A percentile compares a stretch with the other conserved stretches of the same genome.
Evolutionary conservation across 2,329 filamentous ascomycete species (phyloP).

Genomic region (Cercospora sesami): DNA sequence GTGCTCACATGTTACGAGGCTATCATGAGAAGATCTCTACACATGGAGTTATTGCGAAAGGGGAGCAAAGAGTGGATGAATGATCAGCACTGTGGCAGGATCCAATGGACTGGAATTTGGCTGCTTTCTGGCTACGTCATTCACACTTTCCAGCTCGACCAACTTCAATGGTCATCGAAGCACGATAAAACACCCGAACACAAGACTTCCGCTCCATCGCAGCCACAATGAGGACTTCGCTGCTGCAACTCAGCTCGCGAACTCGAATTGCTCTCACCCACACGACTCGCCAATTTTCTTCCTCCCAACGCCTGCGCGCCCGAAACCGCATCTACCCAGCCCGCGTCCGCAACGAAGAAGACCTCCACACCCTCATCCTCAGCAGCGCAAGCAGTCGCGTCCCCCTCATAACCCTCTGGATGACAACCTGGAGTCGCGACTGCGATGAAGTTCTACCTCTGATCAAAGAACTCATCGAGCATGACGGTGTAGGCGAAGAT

Average conservation of each 20-base stretch:
- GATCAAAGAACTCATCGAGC: constrained; percentile 45
- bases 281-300: constrained; percentile 25
- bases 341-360: constrained; percentile 49
- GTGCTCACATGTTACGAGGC: too few species aligned
- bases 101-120: background rate
- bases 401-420: constrained; percentile 53
- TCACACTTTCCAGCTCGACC: background rate
- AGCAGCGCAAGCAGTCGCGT: constrained; percentile 48
- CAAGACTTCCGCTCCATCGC: background rate
- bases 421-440: constrained; percentile 49
- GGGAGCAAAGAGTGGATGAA: too few species aligned
- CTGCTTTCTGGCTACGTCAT: background rate
- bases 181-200: background rate
- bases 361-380: constrained; percentile 51
- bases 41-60: too few species aligned
- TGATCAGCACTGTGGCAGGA: background rate
- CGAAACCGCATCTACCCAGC: constrained; percentile 41
- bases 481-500: constrained; percentile 47
- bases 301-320: constrained; percentile 21
- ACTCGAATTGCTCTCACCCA: background rate
- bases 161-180: background rate
- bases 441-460: constrained; percentile 48
- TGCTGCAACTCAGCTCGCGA: background rate
- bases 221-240: background rate
- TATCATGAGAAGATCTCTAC: too few species aligned